Evolutionary conservation across 768 basidiomycete species (phyloP).

Genomic region (Rhizopogon rudus): DNA sequence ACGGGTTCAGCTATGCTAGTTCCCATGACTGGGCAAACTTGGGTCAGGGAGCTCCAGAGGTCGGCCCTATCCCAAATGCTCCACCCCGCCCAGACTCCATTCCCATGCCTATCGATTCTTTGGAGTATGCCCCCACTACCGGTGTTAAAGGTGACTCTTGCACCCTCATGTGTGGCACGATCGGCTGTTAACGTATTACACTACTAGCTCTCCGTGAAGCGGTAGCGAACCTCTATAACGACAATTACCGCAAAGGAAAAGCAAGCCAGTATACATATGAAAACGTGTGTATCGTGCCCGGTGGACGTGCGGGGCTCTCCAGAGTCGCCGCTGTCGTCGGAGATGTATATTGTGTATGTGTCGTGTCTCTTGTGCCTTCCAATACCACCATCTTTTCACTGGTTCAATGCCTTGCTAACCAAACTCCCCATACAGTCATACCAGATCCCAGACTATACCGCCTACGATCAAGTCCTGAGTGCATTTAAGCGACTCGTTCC

Average conservation of each 20-base stretch:
- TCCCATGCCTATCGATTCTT: slow-evolving; percentile 59
- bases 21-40: slow-evolving; percentile 84
- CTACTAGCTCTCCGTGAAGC: slow-evolving; percentile 72
- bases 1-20: slow-evolving; percentile 79
- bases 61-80: slow-evolving; percentile 77
- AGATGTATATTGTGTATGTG: slow-evolving; percentile 74
- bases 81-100: slow-evolving; percentile 62
- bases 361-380: not conserved
- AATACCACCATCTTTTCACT: not conserved
- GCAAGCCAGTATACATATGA: slow-evolving; percentile 83
- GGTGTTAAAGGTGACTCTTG: slow-evolving; percentile 67
- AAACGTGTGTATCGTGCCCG: slow-evolving; percentile 94
- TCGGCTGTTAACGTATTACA: slow-evolving; percentile 3
- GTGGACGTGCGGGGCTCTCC: slow-evolving; percentile 85
- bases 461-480: slow-evolving; percentile 78
- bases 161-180: not conserved
- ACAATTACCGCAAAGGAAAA: slow-evolving; percentile 79
- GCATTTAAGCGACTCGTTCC: slow-evolving; percentile 89
- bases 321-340: slow-evolving; percentile 90
- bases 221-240: slow-evolving; percentile 87
- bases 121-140: slow-evolving; percentile 92
- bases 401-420: not conserved
- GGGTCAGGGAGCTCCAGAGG: slow-evolving; percentile 91
- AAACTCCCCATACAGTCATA: slow-evolving; percentile 50
- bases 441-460: slow-evolving; percentile 90